phyloP scores from a whole-genome alignment of 495 filamentous ascomycete genomes.

The Viridothelium virens region DNA sequence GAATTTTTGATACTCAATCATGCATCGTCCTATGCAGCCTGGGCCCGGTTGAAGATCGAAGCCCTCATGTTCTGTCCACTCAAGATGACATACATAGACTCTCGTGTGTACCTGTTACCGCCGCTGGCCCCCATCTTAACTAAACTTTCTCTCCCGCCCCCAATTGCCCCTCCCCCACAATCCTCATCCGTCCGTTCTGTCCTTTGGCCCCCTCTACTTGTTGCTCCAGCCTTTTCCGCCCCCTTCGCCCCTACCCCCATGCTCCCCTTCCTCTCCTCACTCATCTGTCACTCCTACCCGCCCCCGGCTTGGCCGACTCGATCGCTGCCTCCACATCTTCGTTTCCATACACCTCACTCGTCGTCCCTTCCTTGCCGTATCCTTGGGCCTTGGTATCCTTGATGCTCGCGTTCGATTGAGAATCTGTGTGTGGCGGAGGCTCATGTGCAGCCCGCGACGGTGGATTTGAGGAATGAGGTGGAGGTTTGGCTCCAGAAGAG shows the following conservation, averaged over 20 bases:
- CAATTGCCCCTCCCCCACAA: neutral
- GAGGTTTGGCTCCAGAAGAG: neutral
- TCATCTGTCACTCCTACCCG: neutral
- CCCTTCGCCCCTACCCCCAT: neutral
- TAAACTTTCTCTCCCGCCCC: neutral
- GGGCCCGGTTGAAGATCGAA: no score
- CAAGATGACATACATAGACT: no score
- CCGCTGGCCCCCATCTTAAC: neutral
- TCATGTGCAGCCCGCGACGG: neutral
- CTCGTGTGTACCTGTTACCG: neutral
- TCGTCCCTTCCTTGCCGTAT: neutral
- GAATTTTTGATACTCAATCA: neutral
- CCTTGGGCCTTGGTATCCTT: neutral
- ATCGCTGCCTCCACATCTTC: slow-evolving; percentile 1
- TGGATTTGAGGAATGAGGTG: neutral
- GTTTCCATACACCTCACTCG: neutral
- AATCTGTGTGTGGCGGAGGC: no score
- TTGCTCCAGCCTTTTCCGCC: no score
- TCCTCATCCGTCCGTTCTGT: no score
- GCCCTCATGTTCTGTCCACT: neutral
- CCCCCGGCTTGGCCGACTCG: neutral
- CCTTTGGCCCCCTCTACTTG: no score
- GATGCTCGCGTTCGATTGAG: no score
- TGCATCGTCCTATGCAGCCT: neutral
- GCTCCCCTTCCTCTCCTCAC: neutral